These are phyloP conservation scores for Elaeagnus macrophylla DNA, from an alignment of 306 rosid species.

Conservation along the genomic window DNA sequence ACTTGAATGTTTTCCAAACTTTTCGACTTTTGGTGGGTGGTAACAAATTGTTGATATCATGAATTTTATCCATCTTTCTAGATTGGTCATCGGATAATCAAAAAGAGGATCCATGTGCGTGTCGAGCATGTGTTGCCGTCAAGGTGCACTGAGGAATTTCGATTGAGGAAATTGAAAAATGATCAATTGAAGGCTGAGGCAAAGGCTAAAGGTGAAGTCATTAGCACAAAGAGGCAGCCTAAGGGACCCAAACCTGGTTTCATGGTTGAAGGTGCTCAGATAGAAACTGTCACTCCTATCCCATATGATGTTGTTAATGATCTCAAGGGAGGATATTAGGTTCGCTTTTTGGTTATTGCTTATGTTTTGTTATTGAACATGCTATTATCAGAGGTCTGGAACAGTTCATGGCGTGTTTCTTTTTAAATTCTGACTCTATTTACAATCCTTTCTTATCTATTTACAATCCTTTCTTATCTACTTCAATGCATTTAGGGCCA, in stretches of 20 bases:
- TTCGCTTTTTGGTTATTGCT: too few species aligned
- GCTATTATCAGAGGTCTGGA: too few species aligned
- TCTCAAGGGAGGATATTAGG: not conserved
- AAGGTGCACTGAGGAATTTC: slow-evolving; percentile 12
- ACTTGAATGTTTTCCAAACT: too few species aligned
- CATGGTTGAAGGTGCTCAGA: slow-evolving; percentile 21
- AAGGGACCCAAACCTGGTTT: slow-evolving; percentile 10
- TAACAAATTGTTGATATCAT: too few species aligned
- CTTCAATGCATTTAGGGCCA: too few species aligned
- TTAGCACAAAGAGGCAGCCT: slow-evolving; percentile 15
- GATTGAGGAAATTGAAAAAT: slow-evolving; percentile 9
- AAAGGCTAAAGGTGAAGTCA: slow-evolving; percentile 12
- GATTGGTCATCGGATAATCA: slow-evolving; percentile 12
- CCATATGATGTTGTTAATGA: not conserved
- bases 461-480: too few species aligned
- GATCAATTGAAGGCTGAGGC: slow-evolving; percentile 21
- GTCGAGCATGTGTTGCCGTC: slow-evolving; percentile 7
- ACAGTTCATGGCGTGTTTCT: too few species aligned
- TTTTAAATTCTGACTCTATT: too few species aligned
- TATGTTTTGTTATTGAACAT: too few species aligned
- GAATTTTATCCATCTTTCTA: not conserved
- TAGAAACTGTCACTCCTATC: not conserved
- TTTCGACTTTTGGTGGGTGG: too few species aligned
- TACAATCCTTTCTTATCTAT: too few species aligned
- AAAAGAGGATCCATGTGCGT: slow-evolving; percentile 12